Evolutionary conservation across 805 yeast species (phyloP), one percentile per base, ranked within the genome.

Genomic region (Cyberlindnera suaveolens): DNA sequence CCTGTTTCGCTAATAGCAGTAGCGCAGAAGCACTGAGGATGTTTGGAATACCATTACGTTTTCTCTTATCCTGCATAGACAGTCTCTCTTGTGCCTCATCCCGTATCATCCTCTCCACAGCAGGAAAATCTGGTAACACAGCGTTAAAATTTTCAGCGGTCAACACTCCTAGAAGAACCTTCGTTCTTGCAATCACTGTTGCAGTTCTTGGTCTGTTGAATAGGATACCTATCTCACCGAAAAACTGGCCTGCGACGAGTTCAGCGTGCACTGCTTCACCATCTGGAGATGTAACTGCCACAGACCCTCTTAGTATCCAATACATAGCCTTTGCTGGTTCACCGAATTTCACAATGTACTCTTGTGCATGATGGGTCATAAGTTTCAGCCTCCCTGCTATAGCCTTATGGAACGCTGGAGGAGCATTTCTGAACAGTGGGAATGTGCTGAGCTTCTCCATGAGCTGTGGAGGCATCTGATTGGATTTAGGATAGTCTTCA

Each of bases 51-150:
- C 72, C 72, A 40, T 69, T 66, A 44, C 71, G 63, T 48, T 71
- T 73, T 53, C 78, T 70, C 58, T 82, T 79, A 40, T 80, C 86
- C 52, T 75, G 81, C 78, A 81, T 76, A 5, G 84, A 82, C 46
- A 84, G 63, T 40, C 91, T 67, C 57, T 83, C 89, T 54, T 84
- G 89, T 3, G 88, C 90, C 55, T 84, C 91, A 58, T 84, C 87
- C 48, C 90, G 66, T 35, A 84, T 82, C 38, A 79, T 68, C 45
- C 85, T 65, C 57, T 83, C 90, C 33, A 84, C 75, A 3, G 64
- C 59, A 0, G 91, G 90, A 57, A 76, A 82, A 44, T 71, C 74
- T 1, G 80, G 76, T 19, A 84, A 64, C 1, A 84, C 83, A 10
- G 68, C 62, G 47, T 74, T 72, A 39, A 84, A 68, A 10, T 79